Base-by-base conservation (phyloP, 1,284 basidiomycete genomes). In the Schizophyllum commune region DNA sequence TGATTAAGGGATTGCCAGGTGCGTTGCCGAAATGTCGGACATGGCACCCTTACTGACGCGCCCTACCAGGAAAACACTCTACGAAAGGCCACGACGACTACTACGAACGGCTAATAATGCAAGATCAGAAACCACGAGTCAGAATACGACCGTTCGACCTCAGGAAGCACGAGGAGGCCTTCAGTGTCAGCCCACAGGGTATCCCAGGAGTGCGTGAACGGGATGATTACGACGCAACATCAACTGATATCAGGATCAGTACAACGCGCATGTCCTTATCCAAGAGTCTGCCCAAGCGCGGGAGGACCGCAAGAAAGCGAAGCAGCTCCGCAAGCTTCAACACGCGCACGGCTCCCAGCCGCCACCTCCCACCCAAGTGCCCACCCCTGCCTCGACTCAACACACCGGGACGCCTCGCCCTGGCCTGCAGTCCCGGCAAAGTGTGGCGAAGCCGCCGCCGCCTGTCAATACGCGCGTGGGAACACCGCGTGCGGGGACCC, bases 1-100 rank as follows among this genome's bases (percentile, higher is more conserved):
- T 91, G 63, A 88, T 91, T 69, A 89, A 86, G 76, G 83, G 81
- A 62, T 77, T 89, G 53, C 88, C 89, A 67, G 89, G 86, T 88
- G 71, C 68, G 84, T 79, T 54, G 60, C 58, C 58, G 20, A 63
- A 51, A 59, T 61, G 20, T 51, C 54, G 57, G 55, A 32, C 32
- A 39, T 19, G 55, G 21, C 20, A 22, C 55, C 57, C 56, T 58
- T 51, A 63, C 59, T 63, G 27, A 55, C 59, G 33, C 22, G 55
- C 53, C 60, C 32, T 52, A 51, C 4, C 67, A 88, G 86, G 89
- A 60, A 90, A 89, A 73, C 89, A 91, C 67, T 89, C 89, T n/a
- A 80, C 83, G 78, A 90, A 89, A 77, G 91, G 39, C 13, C 39
- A 88, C 71, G 89, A 91, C 66, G 85, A 88, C 63, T 89, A 84